phyloP scores from a whole-genome alignment of 2,329 filamentous ascomycete genomes.

The Thielaviopsis musarum region DNA sequence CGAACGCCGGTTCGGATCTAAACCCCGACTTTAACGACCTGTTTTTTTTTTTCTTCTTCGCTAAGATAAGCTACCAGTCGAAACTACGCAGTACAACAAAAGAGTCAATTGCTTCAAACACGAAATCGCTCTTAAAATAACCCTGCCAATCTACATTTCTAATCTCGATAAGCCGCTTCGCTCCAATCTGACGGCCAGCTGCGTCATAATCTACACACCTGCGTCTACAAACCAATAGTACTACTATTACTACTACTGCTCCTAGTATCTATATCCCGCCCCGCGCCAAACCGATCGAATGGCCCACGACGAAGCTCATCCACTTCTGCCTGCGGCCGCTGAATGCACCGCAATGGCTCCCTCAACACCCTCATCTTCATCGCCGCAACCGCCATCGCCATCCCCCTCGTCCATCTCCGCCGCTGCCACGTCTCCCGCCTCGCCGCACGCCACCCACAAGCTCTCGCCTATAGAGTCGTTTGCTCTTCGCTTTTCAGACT shows the following conservation, averaged over 20 bases:
- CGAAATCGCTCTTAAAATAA: no score
- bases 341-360: constrained; percentile 9
- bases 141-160: no score
- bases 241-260: neutral
- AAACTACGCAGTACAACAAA: no score
- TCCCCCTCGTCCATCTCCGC: constrained; percentile 20
- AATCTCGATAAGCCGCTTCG: no score
- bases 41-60: neutral
- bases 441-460: constrained; percentile 28
- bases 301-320: constrained; percentile 11
- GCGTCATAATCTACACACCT: no score
- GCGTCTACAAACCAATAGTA: no score
- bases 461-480: constrained; percentile 36
- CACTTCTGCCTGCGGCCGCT: constrained; percentile 9
- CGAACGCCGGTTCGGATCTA: neutral
- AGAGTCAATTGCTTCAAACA: no score
- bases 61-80: neutral
- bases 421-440: neutral
- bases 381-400: constrained; percentile 24
- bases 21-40: neutral
- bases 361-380: constrained; percentile 25
- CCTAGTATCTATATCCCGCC: neutral
- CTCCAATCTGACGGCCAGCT: no score
- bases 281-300: constrained; percentile 1
- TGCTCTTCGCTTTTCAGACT: constrained; percentile 38